Percentiles rank a stretch among this genome's conserved stretches.
phyloP scores from a whole-genome alignment of 345 rosid genomes.

The Eucalyptus shirleyi region DNA sequence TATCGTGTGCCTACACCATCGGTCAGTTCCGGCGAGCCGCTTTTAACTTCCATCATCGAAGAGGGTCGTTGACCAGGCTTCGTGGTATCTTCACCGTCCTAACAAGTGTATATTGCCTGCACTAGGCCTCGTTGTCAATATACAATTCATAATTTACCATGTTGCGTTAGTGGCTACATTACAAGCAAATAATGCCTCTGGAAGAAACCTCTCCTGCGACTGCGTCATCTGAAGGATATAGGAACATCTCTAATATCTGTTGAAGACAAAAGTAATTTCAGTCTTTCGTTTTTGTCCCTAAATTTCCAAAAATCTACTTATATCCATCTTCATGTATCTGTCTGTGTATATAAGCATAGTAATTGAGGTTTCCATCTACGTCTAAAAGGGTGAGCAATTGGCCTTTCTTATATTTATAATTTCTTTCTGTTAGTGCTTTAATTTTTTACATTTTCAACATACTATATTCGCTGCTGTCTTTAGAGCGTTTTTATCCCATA shows the following conservation, averaged over 20 bases:
- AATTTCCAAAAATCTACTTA: neutral
- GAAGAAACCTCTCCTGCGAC: neutral
- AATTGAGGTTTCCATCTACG: neutral
- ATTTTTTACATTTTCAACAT: no score
- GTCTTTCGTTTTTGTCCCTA: neutral
- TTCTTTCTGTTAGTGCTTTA: neutral
- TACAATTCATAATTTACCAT: neutral
- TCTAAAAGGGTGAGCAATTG: neutral
- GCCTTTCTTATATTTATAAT: neutral
- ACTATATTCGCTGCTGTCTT: no score
- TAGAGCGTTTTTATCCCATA: no score
- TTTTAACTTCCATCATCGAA: neutral
- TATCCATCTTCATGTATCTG: neutral
- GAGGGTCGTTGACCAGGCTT: conserved; percentile 12
- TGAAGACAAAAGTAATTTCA: neutral
- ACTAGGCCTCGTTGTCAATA: neutral
- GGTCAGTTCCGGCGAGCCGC: conserved; percentile 13
- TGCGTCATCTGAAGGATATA: neutral
- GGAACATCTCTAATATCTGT: neutral
- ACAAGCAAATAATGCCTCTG: neutral
- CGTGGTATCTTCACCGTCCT: neutral
- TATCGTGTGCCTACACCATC: conserved; percentile 9
- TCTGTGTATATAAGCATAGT: neutral
- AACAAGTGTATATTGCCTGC: neutral
- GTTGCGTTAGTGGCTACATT: neutral